Conservation (phyloP, 1,284 basidiomycete genomes). For the Ganoderma resinaceum region DNA sequence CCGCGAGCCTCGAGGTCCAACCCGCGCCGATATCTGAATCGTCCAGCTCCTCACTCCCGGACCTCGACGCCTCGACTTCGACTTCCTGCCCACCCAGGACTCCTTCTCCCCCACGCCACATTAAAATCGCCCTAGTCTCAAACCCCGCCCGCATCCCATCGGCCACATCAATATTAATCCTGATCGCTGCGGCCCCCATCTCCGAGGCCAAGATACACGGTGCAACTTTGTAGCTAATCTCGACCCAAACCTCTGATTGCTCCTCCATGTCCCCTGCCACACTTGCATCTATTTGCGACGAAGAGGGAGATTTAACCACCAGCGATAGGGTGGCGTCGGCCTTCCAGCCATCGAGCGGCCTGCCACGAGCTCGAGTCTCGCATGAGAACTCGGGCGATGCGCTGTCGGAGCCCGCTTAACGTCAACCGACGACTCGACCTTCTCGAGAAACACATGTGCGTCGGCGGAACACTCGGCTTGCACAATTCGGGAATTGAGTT, state of each 20-base stretch:
- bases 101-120: background rate
- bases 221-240: conserved; percentile 29
- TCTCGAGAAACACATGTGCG: background rate
- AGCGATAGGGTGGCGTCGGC: background rate
- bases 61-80: background rate
- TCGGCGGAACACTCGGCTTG: background rate
- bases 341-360: background rate
- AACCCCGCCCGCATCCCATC: conserved; percentile 2
- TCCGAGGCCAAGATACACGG: conserved; percentile 25
- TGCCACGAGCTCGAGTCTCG: conserved; percentile 5
- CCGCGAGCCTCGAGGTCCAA: background rate
- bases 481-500: background rate
- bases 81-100: background rate
- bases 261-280: conserved; percentile 3
- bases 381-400: background rate
- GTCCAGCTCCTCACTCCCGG: background rate
- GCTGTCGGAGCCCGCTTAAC: conserved; percentile 10
- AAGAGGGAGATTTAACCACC: conserved; percentile 9
- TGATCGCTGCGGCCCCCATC: conserved; percentile 1
- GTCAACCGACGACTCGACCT: conserved; percentile 8
- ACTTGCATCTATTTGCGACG: conserved; percentile 12
- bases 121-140: background rate
- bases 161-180: conserved; percentile 15
- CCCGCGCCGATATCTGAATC: background rate
- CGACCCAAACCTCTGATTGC: conserved; percentile 16